These are phyloP conservation scores for Blastomyces percursus DNA, from an alignment of 2,329 filamentous ascomycete species.

Conservation along the genomic window DNA sequence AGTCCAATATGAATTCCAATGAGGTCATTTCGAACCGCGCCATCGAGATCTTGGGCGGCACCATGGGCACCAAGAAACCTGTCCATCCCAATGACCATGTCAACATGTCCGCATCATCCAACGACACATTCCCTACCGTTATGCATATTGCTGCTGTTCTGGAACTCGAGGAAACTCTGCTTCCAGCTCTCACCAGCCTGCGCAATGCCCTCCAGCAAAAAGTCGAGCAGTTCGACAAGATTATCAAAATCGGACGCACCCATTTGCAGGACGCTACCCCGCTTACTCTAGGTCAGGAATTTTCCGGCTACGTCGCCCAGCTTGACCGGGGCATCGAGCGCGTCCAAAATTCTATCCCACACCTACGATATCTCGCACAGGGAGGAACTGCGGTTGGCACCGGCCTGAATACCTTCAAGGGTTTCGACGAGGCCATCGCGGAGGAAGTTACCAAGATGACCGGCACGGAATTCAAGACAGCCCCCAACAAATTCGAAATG, in stretches of 20 bases:
- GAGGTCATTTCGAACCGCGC: conserved; percentile 99
- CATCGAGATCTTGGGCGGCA: conserved; percentile 91
- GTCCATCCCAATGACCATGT: conserved; percentile 99
- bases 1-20: conserved; percentile 99
- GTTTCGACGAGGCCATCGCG: conserved; percentile 89
- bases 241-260: conserved; percentile 98
- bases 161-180: conserved; percentile 74
- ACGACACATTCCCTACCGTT: conserved; percentile 98
- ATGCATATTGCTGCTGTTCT: conserved; percentile 99
- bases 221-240: conserved; percentile 77
- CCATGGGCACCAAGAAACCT: conserved; percentile 93
- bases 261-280: conserved; percentile 97
- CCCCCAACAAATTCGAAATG: conserved; percentile 98
- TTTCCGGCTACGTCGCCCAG: conserved; percentile 94
- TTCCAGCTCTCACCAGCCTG: conserved; percentile 73
- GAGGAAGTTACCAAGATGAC: conserved; percentile 87
- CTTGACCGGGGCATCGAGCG: conserved; percentile 83
- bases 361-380: conserved; percentile 79
- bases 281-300: conserved; percentile 90
- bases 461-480: conserved; percentile 84
- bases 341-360: conserved; percentile 69
- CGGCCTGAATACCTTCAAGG: conserved; percentile 92
- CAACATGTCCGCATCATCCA: conserved; percentile 97
- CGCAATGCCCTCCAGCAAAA: conserved; percentile 78
- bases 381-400: conserved; percentile 95